phyloP scores from a whole-genome alignment of 768 basidiomycete species.

The Porpolomopsis calyptriformis region DNA sequence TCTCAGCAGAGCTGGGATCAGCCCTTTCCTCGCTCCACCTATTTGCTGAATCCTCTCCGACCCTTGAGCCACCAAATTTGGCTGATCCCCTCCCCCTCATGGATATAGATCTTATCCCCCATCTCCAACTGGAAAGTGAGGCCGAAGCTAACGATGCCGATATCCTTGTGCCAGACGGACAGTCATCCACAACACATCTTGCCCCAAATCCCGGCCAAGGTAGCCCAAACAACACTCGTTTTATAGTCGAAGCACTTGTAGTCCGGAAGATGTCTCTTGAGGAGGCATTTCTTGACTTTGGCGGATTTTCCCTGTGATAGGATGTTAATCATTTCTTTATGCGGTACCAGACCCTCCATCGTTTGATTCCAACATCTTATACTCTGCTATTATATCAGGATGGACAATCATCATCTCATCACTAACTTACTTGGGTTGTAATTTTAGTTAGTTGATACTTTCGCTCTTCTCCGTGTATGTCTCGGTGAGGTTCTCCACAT shows the following conservation, averaged over 20 bases:
- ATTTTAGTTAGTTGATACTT: no score
- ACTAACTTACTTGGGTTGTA: no score
- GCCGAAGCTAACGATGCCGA: background rate
- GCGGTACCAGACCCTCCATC: background rate
- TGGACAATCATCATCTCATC: no score
- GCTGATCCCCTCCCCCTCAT: background rate
- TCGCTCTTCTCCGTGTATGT: no score
- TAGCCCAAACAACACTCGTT: no score
- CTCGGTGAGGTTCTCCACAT: no score
- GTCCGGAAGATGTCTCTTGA: conserved; percentile 67
- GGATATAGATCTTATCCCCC: background rate
- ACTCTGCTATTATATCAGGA: no score
- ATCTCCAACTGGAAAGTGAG: background rate
- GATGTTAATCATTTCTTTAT: background rate
- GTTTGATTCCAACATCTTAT: no score
- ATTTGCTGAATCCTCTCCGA: background rate
- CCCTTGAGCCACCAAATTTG: background rate
- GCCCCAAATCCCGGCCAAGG: no score
- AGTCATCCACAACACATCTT: no score
- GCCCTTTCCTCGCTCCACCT: background rate
- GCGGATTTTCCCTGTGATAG: conserved; percentile 39
- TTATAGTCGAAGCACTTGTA: conserved; percentile 74
- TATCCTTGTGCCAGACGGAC: background rate
- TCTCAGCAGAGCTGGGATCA: conserved; percentile 12
- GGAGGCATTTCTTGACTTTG: conserved; percentile 71